These are phyloP conservation scores for Yarrowia deformans DNA, from an alignment of 805 yeast species.

Conservation along the genomic window DNA sequence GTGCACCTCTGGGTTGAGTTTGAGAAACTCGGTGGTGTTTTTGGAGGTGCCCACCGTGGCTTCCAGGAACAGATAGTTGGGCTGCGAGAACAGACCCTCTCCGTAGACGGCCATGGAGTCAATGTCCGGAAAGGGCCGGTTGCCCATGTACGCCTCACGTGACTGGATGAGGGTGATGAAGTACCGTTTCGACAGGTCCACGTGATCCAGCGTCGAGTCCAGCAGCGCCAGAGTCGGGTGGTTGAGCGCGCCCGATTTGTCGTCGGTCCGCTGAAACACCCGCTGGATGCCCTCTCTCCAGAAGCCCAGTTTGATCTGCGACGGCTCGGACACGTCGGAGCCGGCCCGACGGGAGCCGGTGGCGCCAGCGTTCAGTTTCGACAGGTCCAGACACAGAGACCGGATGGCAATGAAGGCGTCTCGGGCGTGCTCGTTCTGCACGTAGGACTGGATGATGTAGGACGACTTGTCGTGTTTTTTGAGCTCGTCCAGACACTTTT, in stretches of 20 bases:
- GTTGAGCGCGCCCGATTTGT: constrained; percentile 29
- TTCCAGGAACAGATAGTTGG: constrained; percentile 71
- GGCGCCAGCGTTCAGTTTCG: constrained; percentile 59
- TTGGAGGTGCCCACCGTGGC: constrained; percentile 64
- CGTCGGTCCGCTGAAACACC: constrained; percentile 51
- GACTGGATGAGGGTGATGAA: constrained; percentile 68
- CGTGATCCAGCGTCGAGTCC: constrained; percentile 57
- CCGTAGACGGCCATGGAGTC: constrained; percentile 77
- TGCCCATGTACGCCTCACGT: constrained; percentile 60
- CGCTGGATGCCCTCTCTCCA: constrained; percentile 71
- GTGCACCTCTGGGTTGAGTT: constrained; percentile 56
- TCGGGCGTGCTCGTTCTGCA: constrained; percentile 65
- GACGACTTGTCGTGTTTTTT: constrained; percentile 66
- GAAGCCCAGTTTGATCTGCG: constrained; percentile 66
- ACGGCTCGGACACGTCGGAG: constrained; percentile 43
- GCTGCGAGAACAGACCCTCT: constrained; percentile 78
- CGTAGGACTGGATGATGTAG: constrained; percentile 67
- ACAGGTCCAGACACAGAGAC: constrained; percentile 66
- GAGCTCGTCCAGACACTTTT: constrained; percentile 57
- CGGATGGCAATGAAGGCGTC: constrained; percentile 69
- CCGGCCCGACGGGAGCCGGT: constrained; percentile 50
- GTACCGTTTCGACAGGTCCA: constrained; percentile 61
- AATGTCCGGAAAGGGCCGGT: constrained; percentile 56
- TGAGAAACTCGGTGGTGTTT: constrained; percentile 59
- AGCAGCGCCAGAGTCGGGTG: constrained; percentile 68